These are phyloP conservation scores for Rickenella mellea DNA, from an alignment of 768 basidiomycete genomes.

Conservation along the genomic window DNA sequence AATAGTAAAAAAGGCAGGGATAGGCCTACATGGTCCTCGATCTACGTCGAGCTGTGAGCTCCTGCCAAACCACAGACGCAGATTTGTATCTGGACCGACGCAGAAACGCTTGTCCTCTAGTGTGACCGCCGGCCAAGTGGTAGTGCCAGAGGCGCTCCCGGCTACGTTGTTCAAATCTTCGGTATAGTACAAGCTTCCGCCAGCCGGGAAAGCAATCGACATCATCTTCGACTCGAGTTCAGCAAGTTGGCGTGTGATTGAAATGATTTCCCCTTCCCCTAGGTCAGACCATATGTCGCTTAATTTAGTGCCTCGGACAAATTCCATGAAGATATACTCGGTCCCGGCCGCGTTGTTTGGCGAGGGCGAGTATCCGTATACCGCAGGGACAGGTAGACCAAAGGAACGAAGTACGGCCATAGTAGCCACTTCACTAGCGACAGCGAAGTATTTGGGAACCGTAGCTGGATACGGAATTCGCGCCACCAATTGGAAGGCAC, in stretches of 20 bases:
- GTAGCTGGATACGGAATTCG: constrained; percentile 19
- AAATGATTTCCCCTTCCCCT: constrained; percentile 27
- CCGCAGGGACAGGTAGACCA: constrained; percentile 21
- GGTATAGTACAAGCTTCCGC: constrained; percentile 40
- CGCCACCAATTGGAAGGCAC: constrained; percentile 17
- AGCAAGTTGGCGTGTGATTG: constrained; percentile 33
- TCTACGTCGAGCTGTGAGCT: constrained; percentile 38
- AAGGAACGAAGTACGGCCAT: constrained; percentile 16
- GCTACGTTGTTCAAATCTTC: constrained; percentile 33
- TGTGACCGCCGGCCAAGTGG: constrained; percentile 25
- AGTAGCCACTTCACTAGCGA: constrained; percentile 23
- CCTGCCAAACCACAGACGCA: constrained; percentile 40
- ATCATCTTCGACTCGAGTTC: constrained; percentile 39
- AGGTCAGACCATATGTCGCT: constrained; percentile 32
- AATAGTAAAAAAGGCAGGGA: constrained; percentile 20
- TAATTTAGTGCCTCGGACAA: constrained; percentile 27
- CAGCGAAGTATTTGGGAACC: constrained; percentile 16
- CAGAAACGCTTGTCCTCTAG: constrained; percentile 31
- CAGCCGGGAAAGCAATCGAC: constrained; percentile 37
- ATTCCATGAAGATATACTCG: constrained; percentile 22
- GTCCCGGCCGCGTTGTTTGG: constrained; percentile 18
- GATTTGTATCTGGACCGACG: constrained; percentile 29
- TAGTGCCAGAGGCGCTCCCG: no score
- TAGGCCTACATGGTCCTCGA: constrained; percentile 41
- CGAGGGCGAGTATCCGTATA: constrained; percentile 21